Conservation (phyloP, 352 stramenopile species). For the Peronospora tabacina region DNA sequence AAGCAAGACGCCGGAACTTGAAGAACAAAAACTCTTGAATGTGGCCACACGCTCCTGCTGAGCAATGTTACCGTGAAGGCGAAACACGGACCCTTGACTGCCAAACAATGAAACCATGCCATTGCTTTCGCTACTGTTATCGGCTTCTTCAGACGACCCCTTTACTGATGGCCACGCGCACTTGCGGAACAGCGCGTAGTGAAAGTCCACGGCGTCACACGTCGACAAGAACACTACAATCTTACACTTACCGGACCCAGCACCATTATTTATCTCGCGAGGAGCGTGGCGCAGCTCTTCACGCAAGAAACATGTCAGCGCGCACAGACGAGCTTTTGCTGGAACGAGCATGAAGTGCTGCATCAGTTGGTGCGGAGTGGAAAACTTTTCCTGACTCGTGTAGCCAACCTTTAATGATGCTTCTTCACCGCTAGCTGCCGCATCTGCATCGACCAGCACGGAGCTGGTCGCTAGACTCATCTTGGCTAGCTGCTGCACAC, state of each 20-base stretch:
- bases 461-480: conserved; percentile 70
- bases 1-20: conserved; percentile 89
- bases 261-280: conserved; percentile 23
- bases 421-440: conserved; percentile 17
- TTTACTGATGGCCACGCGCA: conserved; percentile 53
- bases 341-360: conserved; percentile 95
- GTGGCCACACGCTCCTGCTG: conserved; percentile 95
- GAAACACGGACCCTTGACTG: conserved; percentile 49
- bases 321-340: conserved; percentile 90
- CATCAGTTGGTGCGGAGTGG: conserved; percentile 88
- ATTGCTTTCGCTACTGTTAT: conserved; percentile 54
- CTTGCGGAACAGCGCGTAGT: conserved; percentile 88
- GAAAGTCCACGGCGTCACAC: conserved; percentile 96
- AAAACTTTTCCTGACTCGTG: conserved; percentile 59
- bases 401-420: conserved; percentile 10
- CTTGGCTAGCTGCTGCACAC: conserved; percentile 72
- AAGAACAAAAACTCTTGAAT: conserved; percentile 90
- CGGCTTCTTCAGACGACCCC: conserved; percentile 78
- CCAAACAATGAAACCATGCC: conserved; percentile 56
- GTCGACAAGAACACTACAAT: conserved; percentile 97
- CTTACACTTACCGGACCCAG: conserved; percentile 41
- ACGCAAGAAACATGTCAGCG: conserved; percentile 89
- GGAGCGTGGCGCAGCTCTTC: conserved; percentile 46
- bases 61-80: conserved; percentile 93
- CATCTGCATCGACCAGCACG: conserved; percentile 71